A percentile compares a stretch with the other conserved stretches of the same genome.
phyloP scores from a whole-genome alignment of 441 rosid species.

The Omphalea diandra region DNA sequence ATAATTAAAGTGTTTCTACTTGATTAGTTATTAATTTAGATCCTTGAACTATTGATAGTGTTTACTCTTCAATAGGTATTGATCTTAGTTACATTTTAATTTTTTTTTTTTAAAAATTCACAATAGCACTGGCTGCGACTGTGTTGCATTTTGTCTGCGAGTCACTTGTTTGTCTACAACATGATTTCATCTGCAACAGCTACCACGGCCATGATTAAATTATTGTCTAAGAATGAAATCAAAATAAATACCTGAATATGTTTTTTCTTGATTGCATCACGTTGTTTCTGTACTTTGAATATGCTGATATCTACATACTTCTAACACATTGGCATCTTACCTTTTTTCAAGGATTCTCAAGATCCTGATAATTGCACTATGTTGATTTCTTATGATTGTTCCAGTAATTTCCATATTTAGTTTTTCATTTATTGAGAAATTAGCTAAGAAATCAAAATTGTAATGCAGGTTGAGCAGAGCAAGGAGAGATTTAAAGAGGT shows the following conservation, averaged over 20 bases:
- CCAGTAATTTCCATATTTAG: neutral
- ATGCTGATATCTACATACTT: neutral
- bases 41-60: no score
- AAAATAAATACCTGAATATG: neutral
- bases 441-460: slow-evolving; percentile 10
- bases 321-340: neutral
- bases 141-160: no score
- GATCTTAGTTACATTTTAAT: no score
- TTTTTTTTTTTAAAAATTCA: no score
- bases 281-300: neutral
- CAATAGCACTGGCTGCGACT: no score
- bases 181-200: no score
- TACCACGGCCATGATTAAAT: no score
- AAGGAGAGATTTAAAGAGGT: slow-evolving; percentile 51
- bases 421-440: neutral
- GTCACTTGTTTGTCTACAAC: no score
- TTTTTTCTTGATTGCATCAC: neutral
- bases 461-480: slow-evolving; percentile 46
- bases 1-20: no score
- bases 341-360: neutral
- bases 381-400: neutral
- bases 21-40: no score
- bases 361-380: neutral
- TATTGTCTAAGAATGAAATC: neutral
- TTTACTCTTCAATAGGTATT: no score